A percentile compares a stretch with the other conserved stretches of the same genome.
Evolutionary conservation across 164 flowering plant species (phyloP).

Genomic region (Aristolochia californica): DNA sequence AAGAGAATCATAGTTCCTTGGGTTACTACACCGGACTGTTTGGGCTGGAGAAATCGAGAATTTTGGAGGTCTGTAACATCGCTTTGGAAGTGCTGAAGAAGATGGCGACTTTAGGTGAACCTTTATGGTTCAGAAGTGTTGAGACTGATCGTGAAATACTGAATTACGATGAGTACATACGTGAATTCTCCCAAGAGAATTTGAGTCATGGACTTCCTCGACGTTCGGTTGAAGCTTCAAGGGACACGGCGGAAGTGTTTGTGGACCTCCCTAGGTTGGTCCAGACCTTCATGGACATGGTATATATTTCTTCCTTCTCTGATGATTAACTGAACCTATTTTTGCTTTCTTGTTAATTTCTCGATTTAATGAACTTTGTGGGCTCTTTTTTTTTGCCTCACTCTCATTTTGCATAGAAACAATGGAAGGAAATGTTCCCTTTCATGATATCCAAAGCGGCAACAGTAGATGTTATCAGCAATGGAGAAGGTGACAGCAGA

Average conservation of each 20-base stretch:
- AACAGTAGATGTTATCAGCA: conserved; percentile 59
- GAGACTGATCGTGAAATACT: conserved; percentile 95
- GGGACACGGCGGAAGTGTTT: conserved; percentile 71
- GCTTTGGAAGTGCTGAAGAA: conserved; percentile 63
- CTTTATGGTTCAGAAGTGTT: conserved; percentile 80
- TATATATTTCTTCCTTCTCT: conserved; percentile 12
- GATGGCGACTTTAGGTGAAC: conserved; percentile 79
- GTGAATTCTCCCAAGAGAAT: conserved; percentile 35
- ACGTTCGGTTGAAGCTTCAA: conserved; percentile 80
- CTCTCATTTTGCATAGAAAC: conserved; percentile 36
- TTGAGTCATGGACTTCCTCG: conserved; percentile 21
- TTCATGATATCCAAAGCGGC: conserved; percentile 86
- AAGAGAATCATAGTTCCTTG: conserved; percentile 50
- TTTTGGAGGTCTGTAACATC: conserved; percentile 43
- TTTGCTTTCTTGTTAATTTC: not conserved
- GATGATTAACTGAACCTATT: not conserved
- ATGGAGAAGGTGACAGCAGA: conserved; percentile 61
- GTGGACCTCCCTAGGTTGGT: conserved; percentile 64
- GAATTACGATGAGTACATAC: conserved; percentile 83
- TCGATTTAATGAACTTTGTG: too few species aligned
- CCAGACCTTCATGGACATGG: conserved; percentile 87
- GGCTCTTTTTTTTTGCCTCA: not conserved
- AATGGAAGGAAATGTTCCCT: conserved; percentile 97
- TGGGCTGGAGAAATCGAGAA: conserved; percentile 67
- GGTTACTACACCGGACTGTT: conserved; percentile 70